phyloP scores from a whole-genome alignment of 202 grass and related monocot species.

The Panicum hallii region DNA sequence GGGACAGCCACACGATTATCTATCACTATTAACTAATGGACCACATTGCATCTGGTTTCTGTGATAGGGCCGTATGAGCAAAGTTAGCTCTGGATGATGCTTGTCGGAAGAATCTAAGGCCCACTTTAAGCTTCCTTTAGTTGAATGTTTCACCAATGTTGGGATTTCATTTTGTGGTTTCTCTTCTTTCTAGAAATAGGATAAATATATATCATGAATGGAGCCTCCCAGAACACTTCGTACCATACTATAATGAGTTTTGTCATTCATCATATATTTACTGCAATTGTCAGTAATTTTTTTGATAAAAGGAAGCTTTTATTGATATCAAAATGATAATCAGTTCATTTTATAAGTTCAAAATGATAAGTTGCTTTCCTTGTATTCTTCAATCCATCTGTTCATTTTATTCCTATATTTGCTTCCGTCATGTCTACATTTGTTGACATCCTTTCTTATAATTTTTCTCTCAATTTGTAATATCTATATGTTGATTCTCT shows the following conservation, averaged over 20 bases:
- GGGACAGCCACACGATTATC: background rate
- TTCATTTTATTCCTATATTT: background rate
- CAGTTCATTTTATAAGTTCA: too few relatives aligned
- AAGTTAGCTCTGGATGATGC: background rate
- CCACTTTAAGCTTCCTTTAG: background rate
- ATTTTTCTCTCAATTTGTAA: constrained; percentile 9
- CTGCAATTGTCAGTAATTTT: background rate
- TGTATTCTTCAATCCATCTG: background rate
- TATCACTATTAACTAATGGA: constrained; percentile 14
- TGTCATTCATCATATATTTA: background rate
- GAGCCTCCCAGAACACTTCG: background rate
- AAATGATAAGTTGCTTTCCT: constrained; percentile 36
- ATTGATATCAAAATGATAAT: too few relatives aligned
- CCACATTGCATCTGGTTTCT: constrained; percentile 27
- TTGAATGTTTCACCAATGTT: background rate
- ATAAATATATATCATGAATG: background rate
- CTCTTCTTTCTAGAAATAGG: background rate
- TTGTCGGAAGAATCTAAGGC: constrained; percentile 1
- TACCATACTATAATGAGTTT: background rate
- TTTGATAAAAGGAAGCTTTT: too few relatives aligned
- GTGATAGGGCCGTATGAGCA: constrained; percentile 28
- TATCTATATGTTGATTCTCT: constrained; percentile 6
- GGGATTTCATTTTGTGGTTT: background rate
- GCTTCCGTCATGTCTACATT: background rate
- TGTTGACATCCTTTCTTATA: background rate